phyloP scores from a whole-genome alignment of 2,329 filamentous ascomycete species.

The Blastomyces parvus region DNA sequence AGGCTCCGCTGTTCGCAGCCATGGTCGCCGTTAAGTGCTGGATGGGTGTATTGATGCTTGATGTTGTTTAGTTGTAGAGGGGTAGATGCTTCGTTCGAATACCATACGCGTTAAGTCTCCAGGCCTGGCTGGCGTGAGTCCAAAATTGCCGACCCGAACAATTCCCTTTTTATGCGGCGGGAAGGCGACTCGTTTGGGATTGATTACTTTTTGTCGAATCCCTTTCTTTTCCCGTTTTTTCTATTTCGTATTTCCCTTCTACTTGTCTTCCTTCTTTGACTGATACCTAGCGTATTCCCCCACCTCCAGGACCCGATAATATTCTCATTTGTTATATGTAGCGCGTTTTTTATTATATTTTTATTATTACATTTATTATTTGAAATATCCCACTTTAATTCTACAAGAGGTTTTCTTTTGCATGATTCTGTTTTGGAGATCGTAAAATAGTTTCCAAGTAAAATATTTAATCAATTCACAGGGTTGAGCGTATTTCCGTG shows the following conservation, averaged over 20 bases:
- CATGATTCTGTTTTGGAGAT: background rate
- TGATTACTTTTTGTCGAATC: slow-evolving; percentile 21
- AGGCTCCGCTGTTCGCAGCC: slow-evolving; percentile 78
- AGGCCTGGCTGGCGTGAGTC: slow-evolving; percentile 6
- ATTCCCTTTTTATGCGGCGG: slow-evolving; percentile 13
- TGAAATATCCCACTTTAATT: slow-evolving; percentile 21
- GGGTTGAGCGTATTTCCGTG: background rate
- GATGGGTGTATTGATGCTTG: slow-evolving; percentile 3
- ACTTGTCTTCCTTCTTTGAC: slow-evolving; percentile 19
- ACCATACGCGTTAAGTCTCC: slow-evolving; percentile 9
- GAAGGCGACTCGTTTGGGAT: slow-evolving; percentile 22
- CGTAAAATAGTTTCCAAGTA: background rate
- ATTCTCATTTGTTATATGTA: slow-evolving; percentile 33
- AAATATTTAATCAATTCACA: background rate
- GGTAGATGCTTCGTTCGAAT: slow-evolving; percentile 13
- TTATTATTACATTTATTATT: slow-evolving; percentile 18
- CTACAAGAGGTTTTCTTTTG: slow-evolving; percentile 17
- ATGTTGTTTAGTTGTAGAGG: slow-evolving; percentile 8
- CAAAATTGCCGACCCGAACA: slow-evolving; percentile 8
- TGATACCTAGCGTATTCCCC: slow-evolving; percentile 35
- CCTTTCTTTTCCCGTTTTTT: background rate
- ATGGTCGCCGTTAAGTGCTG: slow-evolving; percentile 67
- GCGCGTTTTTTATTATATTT: slow-evolving; percentile 28
- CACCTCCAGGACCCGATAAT: slow-evolving; percentile 28
- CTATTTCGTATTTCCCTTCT: slow-evolving; percentile 13